Base-by-base conservation (phyloP, 768 basidiomycete species). In the Cystofilobasidium capitatum region DNA sequence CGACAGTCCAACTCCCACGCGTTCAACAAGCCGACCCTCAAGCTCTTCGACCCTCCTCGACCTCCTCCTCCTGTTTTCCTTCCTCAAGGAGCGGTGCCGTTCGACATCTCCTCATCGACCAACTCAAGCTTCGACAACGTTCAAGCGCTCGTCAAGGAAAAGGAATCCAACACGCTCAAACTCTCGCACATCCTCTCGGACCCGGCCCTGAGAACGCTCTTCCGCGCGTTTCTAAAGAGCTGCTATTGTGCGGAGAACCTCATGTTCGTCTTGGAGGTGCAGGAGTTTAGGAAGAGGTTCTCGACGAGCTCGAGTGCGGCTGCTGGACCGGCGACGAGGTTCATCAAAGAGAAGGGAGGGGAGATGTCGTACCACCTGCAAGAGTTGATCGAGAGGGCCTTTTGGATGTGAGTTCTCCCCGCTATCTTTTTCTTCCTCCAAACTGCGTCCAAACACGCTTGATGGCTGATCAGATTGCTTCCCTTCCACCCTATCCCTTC, bases 161-260 rank as follows among this genome's bases (percentile, higher is more conserved):
- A 88, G 77, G 90, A 96, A 80, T 90, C 88, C 76, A 93, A 93
- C 74, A 88, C 91, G 17, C 89, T 91, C 65, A 88, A 91, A 62
- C 81, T 98, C 57, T 84, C 85, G 70, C 89, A 88, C 76, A 93
- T 98, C 71, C 83, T 99, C 31, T 92, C 94, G 70, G 91, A 98
- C 70, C 89, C 93, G 0, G 86, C 86, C 33, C 80, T 93, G 44
- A 85, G 96, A 16, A 83, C 84, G 2, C 80, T 96, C 58, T 99
- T 99, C 83, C 86, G 94, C 67, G 96, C 97, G 70, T 94, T 92
- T 80, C 78, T 99, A 62, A 84, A 90, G 39, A 82, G 85, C 64
- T 98, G 97, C 77, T 98, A 94, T 76, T 98, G 91, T 79, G 96
- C 98, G 75, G 96, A 99, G 81, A 99, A 99, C 76, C 79, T 99